Percentiles rank a stretch among this genome's conserved stretches.
phyloP scores from a whole-genome alignment of 805 yeast genomes.

The Saccharomycopsis capsularis region DNA sequence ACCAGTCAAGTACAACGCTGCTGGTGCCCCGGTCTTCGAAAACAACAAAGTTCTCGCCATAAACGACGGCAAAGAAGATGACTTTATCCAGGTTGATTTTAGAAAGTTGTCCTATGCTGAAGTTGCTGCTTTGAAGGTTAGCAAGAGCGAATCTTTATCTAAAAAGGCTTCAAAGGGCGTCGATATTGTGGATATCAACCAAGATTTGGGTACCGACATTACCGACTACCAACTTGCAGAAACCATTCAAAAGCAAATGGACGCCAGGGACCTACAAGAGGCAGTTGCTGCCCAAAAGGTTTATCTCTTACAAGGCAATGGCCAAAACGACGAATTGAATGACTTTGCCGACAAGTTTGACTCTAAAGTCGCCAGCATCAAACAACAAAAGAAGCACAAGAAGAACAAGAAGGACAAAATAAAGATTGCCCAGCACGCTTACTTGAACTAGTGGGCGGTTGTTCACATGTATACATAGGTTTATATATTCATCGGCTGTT shows the following conservation, averaged over 20 bases:
- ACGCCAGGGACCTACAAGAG: conserved; percentile 6
- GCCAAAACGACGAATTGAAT: background rate
- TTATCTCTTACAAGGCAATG: background rate
- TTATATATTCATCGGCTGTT: background rate
- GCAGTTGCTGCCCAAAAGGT: background rate
- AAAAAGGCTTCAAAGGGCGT: background rate
- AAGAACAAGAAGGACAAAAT: background rate
- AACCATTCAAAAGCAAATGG: conserved; percentile 15
- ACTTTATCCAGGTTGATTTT: conserved; percentile 18
- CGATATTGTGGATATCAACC: conserved; percentile 14
- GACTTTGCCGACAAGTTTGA: conserved; percentile 6
- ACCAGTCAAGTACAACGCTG: conserved; percentile 13
- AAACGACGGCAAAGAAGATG: conserved; percentile 18
- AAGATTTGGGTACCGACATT: conserved; percentile 19
- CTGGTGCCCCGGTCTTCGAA: conserved; percentile 10
- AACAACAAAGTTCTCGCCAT: conserved; percentile 18
- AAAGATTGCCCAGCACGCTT: background rate
- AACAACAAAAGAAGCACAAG: background rate
- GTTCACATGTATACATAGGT: too few species aligned
- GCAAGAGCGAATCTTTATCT: background rate
- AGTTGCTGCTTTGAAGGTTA: conserved; percentile 16
- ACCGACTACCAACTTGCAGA: conserved; percentile 22
- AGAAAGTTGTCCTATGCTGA: conserved; percentile 21
- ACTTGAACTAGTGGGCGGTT: too few species aligned
- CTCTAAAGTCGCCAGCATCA: background rate